These are phyloP conservation scores for Candida piceae DNA, from an alignment of 805 yeast species.

Conservation along the genomic window DNA sequence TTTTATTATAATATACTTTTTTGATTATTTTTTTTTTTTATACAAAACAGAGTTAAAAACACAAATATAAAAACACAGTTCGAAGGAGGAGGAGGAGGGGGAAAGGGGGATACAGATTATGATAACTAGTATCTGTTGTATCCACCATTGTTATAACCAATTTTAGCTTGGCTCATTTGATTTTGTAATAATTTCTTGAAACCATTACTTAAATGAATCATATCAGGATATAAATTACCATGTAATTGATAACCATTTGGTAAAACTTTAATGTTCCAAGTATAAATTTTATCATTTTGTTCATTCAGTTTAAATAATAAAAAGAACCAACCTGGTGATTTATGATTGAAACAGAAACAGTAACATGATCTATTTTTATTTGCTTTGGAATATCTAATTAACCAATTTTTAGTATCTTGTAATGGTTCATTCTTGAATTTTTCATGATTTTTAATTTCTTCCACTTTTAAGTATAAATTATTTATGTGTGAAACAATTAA, in stretches of 20 bases:
- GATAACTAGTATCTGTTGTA: constrained; percentile 3
- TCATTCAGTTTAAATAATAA: constrained; percentile 77
- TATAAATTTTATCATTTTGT: constrained; percentile 58
- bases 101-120: too few relatives aligned
- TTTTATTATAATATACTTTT: background rate
- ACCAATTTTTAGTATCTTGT: constrained; percentile 78
- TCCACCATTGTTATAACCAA: constrained; percentile 6
- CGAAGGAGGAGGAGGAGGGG: too few relatives aligned
- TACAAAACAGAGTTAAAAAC: too few relatives aligned
- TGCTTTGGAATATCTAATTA: constrained; percentile 84
- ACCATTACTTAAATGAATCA: constrained; percentile 86
- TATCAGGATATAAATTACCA: constrained; percentile 82
- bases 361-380: constrained; percentile 87
- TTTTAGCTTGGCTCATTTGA: constrained; percentile 21
- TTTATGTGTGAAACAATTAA: constrained; percentile 82
- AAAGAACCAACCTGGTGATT: constrained; percentile 90
- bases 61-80: constrained; percentile 1
- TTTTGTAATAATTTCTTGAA: constrained; percentile 56
- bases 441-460: constrained; percentile 80
- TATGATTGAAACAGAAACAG: constrained; percentile 85
- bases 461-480: constrained; percentile 75
- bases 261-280: constrained; percentile 89
- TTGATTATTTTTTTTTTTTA: too few relatives aligned
- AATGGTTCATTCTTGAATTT: constrained; percentile 80
- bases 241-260: constrained; percentile 81